Evolutionary conservation across 2,329 filamentous ascomycete genomes (phyloP).

Genomic region (Zalaria obscura): DNA sequence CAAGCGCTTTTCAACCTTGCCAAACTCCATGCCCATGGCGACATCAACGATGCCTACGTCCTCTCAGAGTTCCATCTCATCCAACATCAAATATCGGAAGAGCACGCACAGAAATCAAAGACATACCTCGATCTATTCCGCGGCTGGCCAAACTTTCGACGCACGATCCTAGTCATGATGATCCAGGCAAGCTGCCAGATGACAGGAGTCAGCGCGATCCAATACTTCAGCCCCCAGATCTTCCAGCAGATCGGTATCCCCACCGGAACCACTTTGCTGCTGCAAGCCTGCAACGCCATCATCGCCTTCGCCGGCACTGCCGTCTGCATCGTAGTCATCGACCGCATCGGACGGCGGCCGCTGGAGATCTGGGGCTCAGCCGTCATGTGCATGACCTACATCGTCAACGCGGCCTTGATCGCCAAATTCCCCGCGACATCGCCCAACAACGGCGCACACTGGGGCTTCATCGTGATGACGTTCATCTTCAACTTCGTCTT

Average conservation of each 20-base stretch:
- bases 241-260: constrained; percentile 11
- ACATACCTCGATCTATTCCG: constrained; percentile 12
- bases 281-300: constrained; percentile 10
- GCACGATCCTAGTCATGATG: constrained; percentile 12
- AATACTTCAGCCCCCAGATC: constrained; percentile 14
- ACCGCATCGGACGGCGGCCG: constrained; percentile 10
- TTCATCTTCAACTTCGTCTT: constrained; percentile 14
- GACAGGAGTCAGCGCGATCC: constrained; percentile 16
- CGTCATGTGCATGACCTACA: constrained; percentile 10
- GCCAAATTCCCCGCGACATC: constrained; percentile 6
- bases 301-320: constrained; percentile 10
- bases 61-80: constrained; percentile 13
- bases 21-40: constrained; percentile 10
- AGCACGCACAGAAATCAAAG: constrained; percentile 8
- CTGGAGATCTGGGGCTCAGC: constrained; percentile 10
- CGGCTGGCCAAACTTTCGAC: constrained; percentile 11
- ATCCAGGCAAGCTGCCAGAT: constrained; percentile 16
- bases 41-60: constrained; percentile 11
- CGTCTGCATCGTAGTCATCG: constrained; percentile 11
- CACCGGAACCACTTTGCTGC: constrained; percentile 8
- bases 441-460: constrained; percentile 9
- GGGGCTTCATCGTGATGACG: constrained; percentile 12
- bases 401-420: constrained; percentile 12
- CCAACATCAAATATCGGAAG: constrained; percentile 10
- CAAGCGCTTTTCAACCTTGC: constrained; percentile 9